These are phyloP conservation scores for Chionographis japonica DNA, from an alignment of 106 monocot genomes.

Conservation along the genomic window DNA sequence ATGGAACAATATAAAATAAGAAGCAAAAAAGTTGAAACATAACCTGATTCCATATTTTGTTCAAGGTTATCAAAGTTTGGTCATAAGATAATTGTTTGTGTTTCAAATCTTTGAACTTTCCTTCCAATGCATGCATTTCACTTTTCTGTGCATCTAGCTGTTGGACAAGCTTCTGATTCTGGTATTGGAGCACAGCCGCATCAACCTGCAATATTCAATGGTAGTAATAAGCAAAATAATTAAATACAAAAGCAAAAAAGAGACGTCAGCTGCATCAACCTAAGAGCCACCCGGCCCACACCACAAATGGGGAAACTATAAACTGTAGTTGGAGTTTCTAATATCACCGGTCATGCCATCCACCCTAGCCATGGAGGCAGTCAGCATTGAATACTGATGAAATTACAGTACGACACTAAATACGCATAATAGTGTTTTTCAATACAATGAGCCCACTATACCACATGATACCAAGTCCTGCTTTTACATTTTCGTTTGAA, in stretches of 20 bases:
- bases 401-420: no score
- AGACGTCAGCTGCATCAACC: neutral
- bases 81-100: constrained; percentile 68
- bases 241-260: neutral
- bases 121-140: constrained; percentile 65
- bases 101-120: constrained; percentile 61
- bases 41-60: constrained; percentile 98
- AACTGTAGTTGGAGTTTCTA: no score
- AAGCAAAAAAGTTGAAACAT: constrained; percentile 1
- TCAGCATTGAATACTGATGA: no score
- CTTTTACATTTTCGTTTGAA: no score
- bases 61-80: constrained; percentile 57
- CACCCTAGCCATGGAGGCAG: no score
- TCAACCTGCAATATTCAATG: constrained; percentile 52
- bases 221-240: no score
- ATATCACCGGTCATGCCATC: no score
- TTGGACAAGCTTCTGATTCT: constrained; percentile 91
- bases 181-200: constrained; percentile 73
- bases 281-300: no score
- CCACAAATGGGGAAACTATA: no score
- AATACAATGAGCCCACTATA: no score
- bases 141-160: constrained; percentile 82
- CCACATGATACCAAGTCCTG: no score
- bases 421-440: no score
- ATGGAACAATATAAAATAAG: neutral